Base-by-base conservation (phyloP, 2,329 filamentous ascomycete genomes). In the Fusarium odoratissimum region DNA sequence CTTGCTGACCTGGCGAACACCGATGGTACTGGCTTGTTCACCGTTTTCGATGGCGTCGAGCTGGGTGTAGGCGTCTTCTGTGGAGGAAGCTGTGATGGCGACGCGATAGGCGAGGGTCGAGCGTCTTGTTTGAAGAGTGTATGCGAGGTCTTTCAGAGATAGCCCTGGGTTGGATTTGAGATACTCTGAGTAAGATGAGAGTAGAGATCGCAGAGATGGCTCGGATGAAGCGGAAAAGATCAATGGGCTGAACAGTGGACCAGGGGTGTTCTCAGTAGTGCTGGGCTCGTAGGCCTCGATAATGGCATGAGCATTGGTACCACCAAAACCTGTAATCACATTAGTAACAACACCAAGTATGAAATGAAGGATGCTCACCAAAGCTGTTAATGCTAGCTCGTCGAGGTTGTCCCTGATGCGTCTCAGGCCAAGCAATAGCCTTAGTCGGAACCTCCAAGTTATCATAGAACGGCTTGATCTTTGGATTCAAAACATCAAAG, bases 301-400 rank as follows among this genome's bases (percentile, higher is more conserved):
- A 0, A 60, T 60, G 0, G 58, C 78, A 48, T 84, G 83, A 0
- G 76, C 81, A 57, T 84, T 83, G 10, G 79, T 67, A 4, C 83
- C 82, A 0, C 82, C 83, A 51, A 80, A 80, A 0, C 51, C 49
- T 54, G n/a, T 5, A 2, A 8, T 16, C 13, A 8, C 7, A 11
- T 44, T 16, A 44, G 23, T 6, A 25, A 44, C 3, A 0, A 44
- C 13, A 17, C 5, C 16, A 12, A 23, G 41, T 25, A 8, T 25
- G 2, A n/a, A 8, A 2, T 21, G 8, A n/a, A 16, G 4, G 3
- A 14, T 38, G 0, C 49, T 54, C 25, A 8, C 83, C 82, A 57
- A 83, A 85, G 2, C 72, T 78, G 63, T 83, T 84, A 19, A 84
- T 72, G 40, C 78, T 78, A 7, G 72, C 41, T 79, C 75, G 1